Evolutionary conservation across 768 basidiomycete genomes (phyloP).

Genomic region (Boletus patriciae): DNA sequence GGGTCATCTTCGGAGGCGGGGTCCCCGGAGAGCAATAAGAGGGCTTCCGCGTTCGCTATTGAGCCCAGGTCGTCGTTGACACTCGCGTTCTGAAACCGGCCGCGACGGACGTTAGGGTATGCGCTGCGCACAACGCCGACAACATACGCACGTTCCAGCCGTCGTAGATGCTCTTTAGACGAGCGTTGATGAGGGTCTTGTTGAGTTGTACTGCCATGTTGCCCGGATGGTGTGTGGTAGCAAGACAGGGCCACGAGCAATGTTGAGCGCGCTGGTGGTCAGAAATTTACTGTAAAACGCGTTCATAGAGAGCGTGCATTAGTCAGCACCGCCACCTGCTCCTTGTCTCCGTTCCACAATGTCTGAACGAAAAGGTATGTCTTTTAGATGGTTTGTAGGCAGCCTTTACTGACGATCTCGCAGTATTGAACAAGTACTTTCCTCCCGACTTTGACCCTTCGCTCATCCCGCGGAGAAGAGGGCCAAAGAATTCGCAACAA

Average conservation of each 20-base stretch:
- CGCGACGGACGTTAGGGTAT: conserved; percentile 14
- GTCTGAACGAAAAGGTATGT: conserved; percentile 81
- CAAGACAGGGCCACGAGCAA: conserved; percentile 12
- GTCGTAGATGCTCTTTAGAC: conserved; percentile 58
- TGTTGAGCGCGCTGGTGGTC: conserved; percentile 24
- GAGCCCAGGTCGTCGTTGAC: conserved; percentile 72
- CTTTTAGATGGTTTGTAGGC: background rate
- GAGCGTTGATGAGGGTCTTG: conserved; percentile 54
- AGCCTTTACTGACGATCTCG: conserved; percentile 6
- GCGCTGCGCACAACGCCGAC: conserved; percentile 7
- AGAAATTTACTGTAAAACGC: conserved; percentile 35
- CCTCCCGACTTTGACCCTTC: conserved; percentile 98
- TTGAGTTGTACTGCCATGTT: conserved; percentile 74
- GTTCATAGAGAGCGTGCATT: conserved; percentile 22
- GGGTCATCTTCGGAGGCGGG: conserved; percentile 84
- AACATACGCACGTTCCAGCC: conserved; percentile 55
- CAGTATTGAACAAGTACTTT: conserved; percentile 93
- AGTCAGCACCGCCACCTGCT: conserved; percentile 27
- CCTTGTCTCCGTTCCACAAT: conserved; percentile 38
- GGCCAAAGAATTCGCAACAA: conserved; percentile 93
- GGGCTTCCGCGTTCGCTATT: conserved; percentile 65
- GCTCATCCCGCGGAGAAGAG: conserved; percentile 88
- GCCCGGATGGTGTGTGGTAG: conserved; percentile 7
- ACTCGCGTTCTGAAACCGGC: conserved; percentile 50
- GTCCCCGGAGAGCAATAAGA: conserved; percentile 74